phyloP scores from a whole-genome alignment of 1,139 yeast species.

The Debaryomyces singareniensis region DNA sequence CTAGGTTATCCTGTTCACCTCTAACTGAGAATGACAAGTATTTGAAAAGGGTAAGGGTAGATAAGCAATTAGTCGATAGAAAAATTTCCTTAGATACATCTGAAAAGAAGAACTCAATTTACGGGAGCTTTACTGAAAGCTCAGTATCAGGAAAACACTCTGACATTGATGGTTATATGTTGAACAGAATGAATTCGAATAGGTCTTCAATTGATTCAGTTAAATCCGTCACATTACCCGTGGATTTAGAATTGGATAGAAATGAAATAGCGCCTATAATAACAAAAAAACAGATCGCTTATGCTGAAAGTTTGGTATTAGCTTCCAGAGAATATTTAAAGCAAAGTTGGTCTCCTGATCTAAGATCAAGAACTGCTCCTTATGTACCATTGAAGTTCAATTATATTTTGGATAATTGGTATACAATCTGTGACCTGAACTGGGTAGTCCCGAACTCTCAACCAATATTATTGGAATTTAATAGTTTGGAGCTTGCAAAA shows the following conservation, averaged over 20 bases:
- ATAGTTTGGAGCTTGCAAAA: constrained; percentile 76
- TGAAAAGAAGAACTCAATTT: constrained; percentile 16
- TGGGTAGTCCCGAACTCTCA: constrained; percentile 43
- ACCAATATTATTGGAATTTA: constrained; percentile 59
- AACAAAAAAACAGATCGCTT: constrained; percentile 29
- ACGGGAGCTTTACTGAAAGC: constrained; percentile 12
- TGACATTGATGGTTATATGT: constrained; percentile 47
- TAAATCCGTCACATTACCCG: constrained; percentile 34
- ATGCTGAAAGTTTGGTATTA: constrained; percentile 40
- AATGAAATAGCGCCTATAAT: constrained; percentile 37
- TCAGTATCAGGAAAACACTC: constrained; percentile 30
- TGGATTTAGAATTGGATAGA: constrained; percentile 39
- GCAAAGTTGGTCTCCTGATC: constrained; percentile 40
- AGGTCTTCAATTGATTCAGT: constrained; percentile 33
- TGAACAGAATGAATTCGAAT: constrained; percentile 41
- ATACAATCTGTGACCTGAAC: constrained; percentile 33
- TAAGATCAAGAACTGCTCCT: constrained; percentile 19
- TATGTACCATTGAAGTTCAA: constrained; percentile 24
- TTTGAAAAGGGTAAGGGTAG: constrained; percentile 9
- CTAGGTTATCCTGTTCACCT: constrained; percentile 41
- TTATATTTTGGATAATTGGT: constrained; percentile 31
- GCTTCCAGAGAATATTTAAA: constrained; percentile 48
- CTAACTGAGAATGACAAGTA: constrained; percentile 20
- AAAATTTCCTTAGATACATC: constrained; percentile 31
- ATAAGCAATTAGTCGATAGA: constrained; percentile 39